Conservation (phyloP, 306 rosid genomes). For the Fagus crenata region DNA sequence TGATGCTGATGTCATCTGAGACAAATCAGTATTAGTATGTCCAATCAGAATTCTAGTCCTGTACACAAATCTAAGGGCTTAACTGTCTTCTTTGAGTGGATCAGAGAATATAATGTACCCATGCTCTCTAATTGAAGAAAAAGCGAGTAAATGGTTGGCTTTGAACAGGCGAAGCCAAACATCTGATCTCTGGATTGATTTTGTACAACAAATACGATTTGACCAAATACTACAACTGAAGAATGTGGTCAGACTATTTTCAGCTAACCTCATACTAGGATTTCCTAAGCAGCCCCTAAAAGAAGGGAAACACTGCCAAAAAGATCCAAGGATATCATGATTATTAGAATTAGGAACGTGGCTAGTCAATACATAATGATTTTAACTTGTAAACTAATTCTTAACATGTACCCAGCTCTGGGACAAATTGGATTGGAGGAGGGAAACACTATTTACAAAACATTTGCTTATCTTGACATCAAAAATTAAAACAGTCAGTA, state of each 20-base stretch:
- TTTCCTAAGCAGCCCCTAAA: not conserved
- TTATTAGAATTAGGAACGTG: not conserved
- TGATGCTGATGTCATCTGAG: not conserved
- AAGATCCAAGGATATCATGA: not conserved
- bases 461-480: not conserved
- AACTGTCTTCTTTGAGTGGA: not conserved
- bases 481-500: not conserved
- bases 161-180: not conserved
- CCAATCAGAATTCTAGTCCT: not conserved
- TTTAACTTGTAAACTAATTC: too few species aligned
- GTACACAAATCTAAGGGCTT: not conserved
- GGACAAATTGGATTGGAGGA: not conserved
- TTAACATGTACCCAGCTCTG: not conserved
- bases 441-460: not conserved
- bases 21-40: slow-evolving; percentile 3
- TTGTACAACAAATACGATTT: not conserved
- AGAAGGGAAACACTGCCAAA: not conserved
- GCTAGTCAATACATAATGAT: not conserved
- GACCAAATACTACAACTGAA: not conserved
- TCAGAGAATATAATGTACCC: not conserved
- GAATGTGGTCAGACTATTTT: not conserved
- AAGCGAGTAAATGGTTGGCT: not conserved
- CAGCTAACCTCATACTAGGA: not conserved
- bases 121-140: not conserved
- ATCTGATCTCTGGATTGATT: not conserved